Conservation (phyloP, 441 rosid species). For the Pelargonium fulgidum region DNA sequence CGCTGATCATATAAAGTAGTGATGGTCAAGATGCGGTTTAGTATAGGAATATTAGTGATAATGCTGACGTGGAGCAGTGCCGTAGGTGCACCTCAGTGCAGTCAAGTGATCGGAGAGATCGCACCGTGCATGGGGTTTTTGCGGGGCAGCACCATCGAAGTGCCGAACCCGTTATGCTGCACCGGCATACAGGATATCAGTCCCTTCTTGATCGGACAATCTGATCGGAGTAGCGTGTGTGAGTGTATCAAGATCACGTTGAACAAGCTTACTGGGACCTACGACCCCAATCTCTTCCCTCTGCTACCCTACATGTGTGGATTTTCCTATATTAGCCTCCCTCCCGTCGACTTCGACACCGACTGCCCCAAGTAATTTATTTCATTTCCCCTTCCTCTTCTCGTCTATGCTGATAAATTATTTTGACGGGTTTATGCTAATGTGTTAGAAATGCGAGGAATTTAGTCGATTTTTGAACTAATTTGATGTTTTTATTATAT, state of each 20-base stretch:
- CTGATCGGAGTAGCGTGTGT: background rate
- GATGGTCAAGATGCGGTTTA: too few species aligned
- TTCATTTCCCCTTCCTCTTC: too few species aligned
- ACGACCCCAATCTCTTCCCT: background rate
- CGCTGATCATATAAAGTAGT: too few species aligned
- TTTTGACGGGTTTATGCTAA: too few species aligned
- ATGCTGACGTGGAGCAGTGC: too few species aligned
- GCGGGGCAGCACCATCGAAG: background rate
- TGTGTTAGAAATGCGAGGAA: too few species aligned
- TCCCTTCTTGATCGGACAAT: background rate
- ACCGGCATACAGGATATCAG: slow-evolving; percentile 1
- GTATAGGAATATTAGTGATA: too few species aligned
- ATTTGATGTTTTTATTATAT: too few species aligned
- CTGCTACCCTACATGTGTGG: background rate
- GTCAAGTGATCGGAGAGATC: background rate
- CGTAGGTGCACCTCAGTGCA: too few species aligned
- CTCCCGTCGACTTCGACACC: background rate
- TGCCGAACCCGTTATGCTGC: background rate
- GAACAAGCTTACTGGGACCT: background rate
- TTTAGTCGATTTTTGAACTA: too few species aligned
- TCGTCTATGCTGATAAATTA: too few species aligned
- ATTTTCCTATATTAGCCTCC: background rate
- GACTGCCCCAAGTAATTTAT: background rate
- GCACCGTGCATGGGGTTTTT: slow-evolving; percentile 3
- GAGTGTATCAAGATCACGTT: background rate